These are phyloP conservation scores for Talaromyces sp. DNA, from an alignment of 2,329 filamentous ascomycete species.

Conservation along the genomic window DNA sequence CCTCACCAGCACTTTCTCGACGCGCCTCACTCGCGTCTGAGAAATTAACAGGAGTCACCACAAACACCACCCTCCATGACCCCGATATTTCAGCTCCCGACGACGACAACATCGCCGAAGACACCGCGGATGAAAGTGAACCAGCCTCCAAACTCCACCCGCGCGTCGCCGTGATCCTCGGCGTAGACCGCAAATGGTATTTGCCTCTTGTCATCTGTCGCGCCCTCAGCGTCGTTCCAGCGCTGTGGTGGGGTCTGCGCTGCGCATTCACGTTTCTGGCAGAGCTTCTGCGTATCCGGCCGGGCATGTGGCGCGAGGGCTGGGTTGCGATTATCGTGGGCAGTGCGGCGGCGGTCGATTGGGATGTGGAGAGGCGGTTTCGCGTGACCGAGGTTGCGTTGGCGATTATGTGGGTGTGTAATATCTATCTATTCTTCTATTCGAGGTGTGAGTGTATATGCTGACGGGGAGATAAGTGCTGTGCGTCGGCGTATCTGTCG, in stretches of 20 bases:
- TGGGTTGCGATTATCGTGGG: conserved; percentile 34
- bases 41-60: neutral
- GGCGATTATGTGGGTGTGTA: conserved; percentile 67
- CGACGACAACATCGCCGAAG: neutral
- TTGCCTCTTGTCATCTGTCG: conserved; percentile 67
- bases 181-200: conserved; percentile 68
- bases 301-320: conserved; percentile 37
- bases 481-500: conserved; percentile 69
- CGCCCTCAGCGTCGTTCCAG: conserved; percentile 65
- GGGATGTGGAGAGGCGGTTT: conserved; percentile 45
- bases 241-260: conserved; percentile 65
- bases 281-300: conserved; percentile 50
- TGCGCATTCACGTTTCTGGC: conserved; percentile 64
- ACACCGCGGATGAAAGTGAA: neutral
- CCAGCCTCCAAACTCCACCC: conserved; percentile 59
- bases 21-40: conserved; percentile 6
- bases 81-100: neutral
- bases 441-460: too few species aligned
- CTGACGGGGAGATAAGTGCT: conserved; percentile 50
- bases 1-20: conserved; percentile 23
- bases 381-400: conserved; percentile 63
- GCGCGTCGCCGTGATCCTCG: conserved; percentile 71
- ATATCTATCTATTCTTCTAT: neutral
- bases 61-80: neutral
- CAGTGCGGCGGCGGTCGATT: conserved; percentile 33